Evolutionary conservation across 495 filamentous ascomycete species (phyloP).

Genomic region (Trichoderma orchidacearum): DNA sequence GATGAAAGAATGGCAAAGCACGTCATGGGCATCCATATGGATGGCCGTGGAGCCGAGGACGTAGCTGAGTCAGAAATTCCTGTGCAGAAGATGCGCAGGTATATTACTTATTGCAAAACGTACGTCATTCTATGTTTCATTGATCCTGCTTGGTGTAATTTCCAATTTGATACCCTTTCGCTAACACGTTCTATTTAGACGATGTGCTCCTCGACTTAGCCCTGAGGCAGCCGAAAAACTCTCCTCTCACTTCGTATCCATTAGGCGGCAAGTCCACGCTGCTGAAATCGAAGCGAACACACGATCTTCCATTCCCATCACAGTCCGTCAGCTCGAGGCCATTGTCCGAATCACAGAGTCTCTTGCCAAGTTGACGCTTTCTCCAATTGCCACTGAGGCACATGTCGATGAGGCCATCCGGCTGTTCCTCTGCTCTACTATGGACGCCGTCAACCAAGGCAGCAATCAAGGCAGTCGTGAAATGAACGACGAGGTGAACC

Average conservation of each 20-base stretch:
- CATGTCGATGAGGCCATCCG: constrained; percentile 98
- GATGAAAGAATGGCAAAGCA: constrained; percentile 93
- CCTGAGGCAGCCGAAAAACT: constrained; percentile 92
- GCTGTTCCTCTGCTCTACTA: constrained; percentile 90
- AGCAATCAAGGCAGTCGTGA: constrained; percentile 69
- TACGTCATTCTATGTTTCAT: constrained; percentile 29
- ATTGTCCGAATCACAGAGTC: constrained; percentile 96
- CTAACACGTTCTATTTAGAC: constrained; percentile 28
- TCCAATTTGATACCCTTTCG: constrained; percentile 17
- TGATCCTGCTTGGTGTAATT: not conserved
- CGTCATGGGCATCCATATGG: constrained; percentile 98
- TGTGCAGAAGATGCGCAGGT: constrained; percentile 94
- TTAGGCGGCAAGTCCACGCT: constrained; percentile 86
- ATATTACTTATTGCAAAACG: constrained; percentile 96
- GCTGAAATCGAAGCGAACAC: constrained; percentile 75
- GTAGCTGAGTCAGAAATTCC: constrained; percentile 74
- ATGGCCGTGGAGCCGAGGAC: constrained; percentile 71
- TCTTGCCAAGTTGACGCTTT: constrained; percentile 79
- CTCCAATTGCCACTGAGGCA: constrained; percentile 69
- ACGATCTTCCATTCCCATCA: constrained; percentile 91
- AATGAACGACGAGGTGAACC: constrained; percentile 74
- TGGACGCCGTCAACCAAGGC: constrained; percentile 93
- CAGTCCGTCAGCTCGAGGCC: constrained; percentile 90
- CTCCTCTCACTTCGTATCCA: constrained; percentile 92
- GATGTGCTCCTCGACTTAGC: constrained; percentile 85